Conservation (phyloP, 768 basidiomycete species). For the Kwoniella pini region DNA sequence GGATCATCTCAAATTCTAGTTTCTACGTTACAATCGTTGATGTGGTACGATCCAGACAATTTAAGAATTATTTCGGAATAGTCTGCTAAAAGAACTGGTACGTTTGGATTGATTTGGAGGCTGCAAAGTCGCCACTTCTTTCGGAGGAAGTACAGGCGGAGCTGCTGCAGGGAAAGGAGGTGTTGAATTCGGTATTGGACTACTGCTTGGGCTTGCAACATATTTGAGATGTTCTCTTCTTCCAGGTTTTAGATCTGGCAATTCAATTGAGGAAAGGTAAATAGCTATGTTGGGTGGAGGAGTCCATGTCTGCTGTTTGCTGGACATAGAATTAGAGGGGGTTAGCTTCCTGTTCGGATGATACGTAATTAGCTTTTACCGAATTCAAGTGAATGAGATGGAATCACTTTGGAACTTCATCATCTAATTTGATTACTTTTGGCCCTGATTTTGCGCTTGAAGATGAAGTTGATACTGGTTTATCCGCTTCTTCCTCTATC, state of each 20-base stretch:
- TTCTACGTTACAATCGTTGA: no score
- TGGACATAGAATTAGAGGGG: background rate
- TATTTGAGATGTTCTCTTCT: slow-evolving; percentile 13
- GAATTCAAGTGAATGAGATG: background rate
- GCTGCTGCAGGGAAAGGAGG: background rate
- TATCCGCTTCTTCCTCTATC: slow-evolving; percentile 36
- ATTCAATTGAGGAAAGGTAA: slow-evolving; percentile 51
- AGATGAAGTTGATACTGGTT: background rate
- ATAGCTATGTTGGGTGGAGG: slow-evolving; percentile 48
- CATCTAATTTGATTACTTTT: slow-evolving; percentile 49
- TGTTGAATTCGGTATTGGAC: background rate
- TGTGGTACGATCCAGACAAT: no score
- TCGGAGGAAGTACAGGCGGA: slow-evolving; percentile 1
- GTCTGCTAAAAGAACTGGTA: slow-evolving; percentile 13
- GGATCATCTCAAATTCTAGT: background rate
- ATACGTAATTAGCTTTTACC: background rate
- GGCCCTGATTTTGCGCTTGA: slow-evolving; percentile 27
- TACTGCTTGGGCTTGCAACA: background rate
- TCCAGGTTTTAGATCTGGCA: slow-evolving; percentile 50
- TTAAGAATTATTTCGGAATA: slow-evolving; percentile 10
- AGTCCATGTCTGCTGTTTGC: slow-evolving; percentile 20
- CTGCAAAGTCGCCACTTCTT: background rate
- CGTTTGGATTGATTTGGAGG: background rate
- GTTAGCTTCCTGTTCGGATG: background rate
- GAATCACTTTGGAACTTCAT: slow-evolving; percentile 25